Evolutionary conservation across 495 filamentous ascomycete species (phyloP).

Genomic region (Cercophora samala): DNA sequence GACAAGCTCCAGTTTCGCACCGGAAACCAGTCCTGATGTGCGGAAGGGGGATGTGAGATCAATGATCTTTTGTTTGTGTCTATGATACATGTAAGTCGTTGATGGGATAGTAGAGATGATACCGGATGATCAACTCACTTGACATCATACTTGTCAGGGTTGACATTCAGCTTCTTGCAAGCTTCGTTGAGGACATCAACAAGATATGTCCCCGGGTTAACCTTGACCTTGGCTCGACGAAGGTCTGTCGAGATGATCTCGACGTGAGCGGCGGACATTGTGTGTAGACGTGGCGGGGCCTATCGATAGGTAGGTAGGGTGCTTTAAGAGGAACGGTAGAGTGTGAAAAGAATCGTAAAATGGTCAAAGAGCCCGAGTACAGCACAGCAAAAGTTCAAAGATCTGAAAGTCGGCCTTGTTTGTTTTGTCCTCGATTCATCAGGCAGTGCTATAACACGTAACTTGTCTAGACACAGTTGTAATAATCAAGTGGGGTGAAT

Average conservation of each 20-base stretch:
- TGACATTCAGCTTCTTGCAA: constrained; percentile 71
- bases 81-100: constrained; percentile 31
- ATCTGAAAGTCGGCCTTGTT: background rate
- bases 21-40: constrained; percentile 78
- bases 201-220: constrained; percentile 71
- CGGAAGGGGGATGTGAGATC: constrained; percentile 82
- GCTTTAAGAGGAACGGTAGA: background rate
- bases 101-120: background rate
- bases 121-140: constrained; percentile 55
- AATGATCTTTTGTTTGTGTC: constrained; percentile 75
- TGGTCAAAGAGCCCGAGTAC: background rate
- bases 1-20: constrained; percentile 92
- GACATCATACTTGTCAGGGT: constrained; percentile 69
- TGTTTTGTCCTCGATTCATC: background rate
- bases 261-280: constrained; percentile 77
- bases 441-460: background rate
- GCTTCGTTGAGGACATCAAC: constrained; percentile 83
- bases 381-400: background rate
- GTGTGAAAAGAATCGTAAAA: background rate
- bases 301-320: background rate
- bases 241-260: constrained; percentile 78
- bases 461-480: background rate
- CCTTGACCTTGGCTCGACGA: constrained; percentile 73
- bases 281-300: background rate
- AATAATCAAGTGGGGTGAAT: constrained; percentile 11